Conservation (phyloP, 768 basidiomycete species). For the Termitomyces sp. region DNA sequence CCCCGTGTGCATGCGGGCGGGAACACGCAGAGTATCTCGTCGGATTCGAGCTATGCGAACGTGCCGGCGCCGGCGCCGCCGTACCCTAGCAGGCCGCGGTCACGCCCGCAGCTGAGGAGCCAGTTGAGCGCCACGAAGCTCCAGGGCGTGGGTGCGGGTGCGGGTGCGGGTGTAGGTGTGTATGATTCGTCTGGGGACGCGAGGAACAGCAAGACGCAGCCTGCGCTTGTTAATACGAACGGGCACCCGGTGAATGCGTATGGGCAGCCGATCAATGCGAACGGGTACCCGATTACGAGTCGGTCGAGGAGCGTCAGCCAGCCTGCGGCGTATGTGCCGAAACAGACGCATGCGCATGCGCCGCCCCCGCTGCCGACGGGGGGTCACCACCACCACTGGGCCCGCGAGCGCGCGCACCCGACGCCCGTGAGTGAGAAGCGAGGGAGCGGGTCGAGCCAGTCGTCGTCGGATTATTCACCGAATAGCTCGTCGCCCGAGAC, state of each 20-base stretch:
- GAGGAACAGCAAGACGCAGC: constrained; percentile 20
- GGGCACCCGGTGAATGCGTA: constrained; percentile 26
- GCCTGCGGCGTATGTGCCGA: constrained; percentile 65
- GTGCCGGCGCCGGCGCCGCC: not conserved
- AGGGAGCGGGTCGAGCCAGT: constrained; percentile 82
- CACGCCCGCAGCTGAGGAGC: constrained; percentile 52
- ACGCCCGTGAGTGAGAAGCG: constrained; percentile 54
- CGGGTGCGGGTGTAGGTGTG: constrained; percentile 28
- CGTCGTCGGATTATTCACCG: constrained; percentile 79
- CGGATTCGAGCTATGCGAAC: constrained; percentile 35
- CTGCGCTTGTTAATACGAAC: constrained; percentile 21
- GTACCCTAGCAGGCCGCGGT: constrained; percentile 22
- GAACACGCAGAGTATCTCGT: constrained; percentile 39
- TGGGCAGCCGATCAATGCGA: constrained; percentile 23
- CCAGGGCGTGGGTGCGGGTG: too few relatives aligned
- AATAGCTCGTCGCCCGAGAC: constrained; percentile 86
- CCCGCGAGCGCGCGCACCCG: constrained; percentile 34
- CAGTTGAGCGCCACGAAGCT: constrained; percentile 71
- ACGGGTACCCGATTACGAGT: constrained; percentile 30
- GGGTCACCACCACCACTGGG: constrained; percentile 44
- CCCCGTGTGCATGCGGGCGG: constrained; percentile 45
- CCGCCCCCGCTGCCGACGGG: constrained; percentile 45
- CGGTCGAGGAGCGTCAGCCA: constrained; percentile 81
- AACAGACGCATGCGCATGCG: constrained; percentile 33
- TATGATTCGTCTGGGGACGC: constrained; percentile 45